phyloP scores from a whole-genome alignment of 1,139 yeast genomes.

The Hemisphaericaspora xylanilytica region DNA sequence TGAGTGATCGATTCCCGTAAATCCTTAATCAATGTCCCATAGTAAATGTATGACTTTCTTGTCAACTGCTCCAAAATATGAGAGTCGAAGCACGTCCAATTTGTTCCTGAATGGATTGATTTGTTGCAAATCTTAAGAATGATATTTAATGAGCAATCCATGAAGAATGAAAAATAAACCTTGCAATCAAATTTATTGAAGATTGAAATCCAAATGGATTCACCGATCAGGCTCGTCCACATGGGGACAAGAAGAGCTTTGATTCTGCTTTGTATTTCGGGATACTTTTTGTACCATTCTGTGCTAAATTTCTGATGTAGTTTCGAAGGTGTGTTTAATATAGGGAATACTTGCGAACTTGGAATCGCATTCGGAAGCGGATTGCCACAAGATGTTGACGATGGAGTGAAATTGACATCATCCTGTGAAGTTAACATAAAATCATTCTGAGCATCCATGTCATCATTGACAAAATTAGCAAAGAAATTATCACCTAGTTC shows the following conservation, averaged over 20 bases:
- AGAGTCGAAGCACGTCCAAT: slow-evolving; percentile 25
- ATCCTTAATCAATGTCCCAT: slow-evolving; percentile 34
- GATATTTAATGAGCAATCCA: slow-evolving; percentile 39
- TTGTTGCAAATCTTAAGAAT: slow-evolving; percentile 23
- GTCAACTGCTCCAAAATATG: slow-evolving; percentile 31
- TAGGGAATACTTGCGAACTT: slow-evolving; percentile 2
- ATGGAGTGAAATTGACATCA: not conserved
- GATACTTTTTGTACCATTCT: not conserved
- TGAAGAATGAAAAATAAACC: slow-evolving; percentile 34
- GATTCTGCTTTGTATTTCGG: not conserved
- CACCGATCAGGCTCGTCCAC: slow-evolving; percentile 13
- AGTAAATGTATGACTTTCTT: slow-evolving; percentile 33
- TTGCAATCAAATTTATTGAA: slow-evolving; percentile 26
- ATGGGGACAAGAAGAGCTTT: slow-evolving; percentile 5
- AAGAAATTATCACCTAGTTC: not conserved
- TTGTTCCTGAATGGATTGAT: slow-evolving; percentile 13
- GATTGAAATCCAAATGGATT: slow-evolving; percentile 29
- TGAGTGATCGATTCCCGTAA: slow-evolving; percentile 31
- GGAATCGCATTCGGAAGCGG: slow-evolving; percentile 18
- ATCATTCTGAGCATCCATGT: not conserved
- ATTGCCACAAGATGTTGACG: slow-evolving; percentile 4
- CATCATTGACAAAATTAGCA: not conserved
- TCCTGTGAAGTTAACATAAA: not conserved
- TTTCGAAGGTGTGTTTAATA: slow-evolving; percentile 7
- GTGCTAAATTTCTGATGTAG: slow-evolving; percentile 3